Base-by-base conservation (phyloP, 805 yeast genomes). In the Suhomyces xylopsoci region DNA sequence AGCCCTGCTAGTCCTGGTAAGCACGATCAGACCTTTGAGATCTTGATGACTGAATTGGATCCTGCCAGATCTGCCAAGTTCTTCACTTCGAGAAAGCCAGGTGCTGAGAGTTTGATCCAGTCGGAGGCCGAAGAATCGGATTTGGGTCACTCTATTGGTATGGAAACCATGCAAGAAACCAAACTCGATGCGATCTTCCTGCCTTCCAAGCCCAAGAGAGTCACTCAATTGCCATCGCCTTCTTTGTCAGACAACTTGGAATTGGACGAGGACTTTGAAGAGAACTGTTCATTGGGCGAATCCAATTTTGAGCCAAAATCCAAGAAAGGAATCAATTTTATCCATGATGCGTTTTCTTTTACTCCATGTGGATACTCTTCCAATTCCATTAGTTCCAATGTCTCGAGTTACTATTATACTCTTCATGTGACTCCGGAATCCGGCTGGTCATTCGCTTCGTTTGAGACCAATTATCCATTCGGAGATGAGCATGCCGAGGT, bases 381-480 rank as follows among this genome's bases (percentile, higher is more conserved):
- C 45, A 93, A 93, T 68, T 85, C 96, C 17, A 76, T 92, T 38
- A 67, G 87, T 45, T 76, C 82, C 45, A 81, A 77, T 42, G 54
- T 58, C 19, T 75, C 68, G 8, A 71, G 69, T 19, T 78, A 80
- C 59, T 83, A 82, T 63, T 88, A 87, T 65, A 93, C 97, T 7
- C 76, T 92, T 53, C 98, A 94, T 66, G 88, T 94, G 42, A 94
- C 99, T 0, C 98, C 98, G 0, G 98, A 94, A 66, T 67, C 77
- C 20, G 96, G 93, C 36, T 93, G 96, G 90, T 90, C 97, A 5
- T 93, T 93, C 69, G 98, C 98, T 4, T 88, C 96, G 8, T 94
- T 94, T 68, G 98, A 94, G 67, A 84, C 97, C 19, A 93, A 90
- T 67, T 89, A 84, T 41, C 85, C 87, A 7, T 75, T 75, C 48